A percentile compares a stretch with the other conserved stretches of the same genome.
Evolutionary conservation across 768 basidiomycete genomes (phyloP).

Genomic region (Tylopilus intermedius): DNA sequence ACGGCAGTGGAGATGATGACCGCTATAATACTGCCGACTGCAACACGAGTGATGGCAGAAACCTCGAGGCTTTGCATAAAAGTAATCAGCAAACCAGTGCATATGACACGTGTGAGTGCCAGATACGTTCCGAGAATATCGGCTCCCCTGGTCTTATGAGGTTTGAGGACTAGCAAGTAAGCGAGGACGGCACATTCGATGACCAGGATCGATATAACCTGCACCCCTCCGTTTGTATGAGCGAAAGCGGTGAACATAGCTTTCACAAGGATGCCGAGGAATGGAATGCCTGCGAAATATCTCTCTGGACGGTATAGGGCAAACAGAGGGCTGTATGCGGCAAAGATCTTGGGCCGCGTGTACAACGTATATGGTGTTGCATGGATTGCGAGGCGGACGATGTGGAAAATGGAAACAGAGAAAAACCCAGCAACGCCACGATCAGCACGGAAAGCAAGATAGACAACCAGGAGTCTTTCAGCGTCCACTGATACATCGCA

Average conservation of each 20-base stretch:
- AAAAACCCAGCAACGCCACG: slow-evolving; percentile 47
- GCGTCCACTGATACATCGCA: slow-evolving; percentile 85
- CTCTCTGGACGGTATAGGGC: slow-evolving; percentile 62
- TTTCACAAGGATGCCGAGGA: slow-evolving; percentile 58
- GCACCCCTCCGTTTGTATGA: slow-evolving; percentile 55
- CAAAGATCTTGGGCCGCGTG: slow-evolving; percentile 34
- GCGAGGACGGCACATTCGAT: slow-evolving; percentile 61
- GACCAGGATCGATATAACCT: slow-evolving; percentile 62
- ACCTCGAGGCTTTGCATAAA: slow-evolving; percentile 66
- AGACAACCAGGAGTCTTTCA: slow-evolving; percentile 84
- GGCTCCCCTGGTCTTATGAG: slow-evolving; percentile 62
- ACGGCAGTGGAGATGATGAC: slow-evolving; percentile 69
- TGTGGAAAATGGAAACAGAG: slow-evolving; percentile 43
- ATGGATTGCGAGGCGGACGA: slow-evolving; percentile 44
- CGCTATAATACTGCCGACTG: slow-evolving; percentile 70
- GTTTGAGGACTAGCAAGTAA: slow-evolving; percentile 49
- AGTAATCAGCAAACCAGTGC: slow-evolving; percentile 67
- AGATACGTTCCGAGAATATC: slow-evolving; percentile 68
- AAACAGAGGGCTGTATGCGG: slow-evolving; percentile 54
- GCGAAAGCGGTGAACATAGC: slow-evolving; percentile 70
- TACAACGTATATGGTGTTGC: slow-evolving; percentile 36
- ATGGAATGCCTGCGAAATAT: slow-evolving; percentile 60
- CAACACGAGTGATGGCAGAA: slow-evolving; percentile 72
- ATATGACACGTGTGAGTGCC: slow-evolving; percentile 61
- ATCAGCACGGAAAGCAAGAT: slow-evolving; percentile 71